Evolutionary conservation across 2,329 filamentous ascomycete species (phyloP).

Genomic region (Stromatinia cepivora): DNA sequence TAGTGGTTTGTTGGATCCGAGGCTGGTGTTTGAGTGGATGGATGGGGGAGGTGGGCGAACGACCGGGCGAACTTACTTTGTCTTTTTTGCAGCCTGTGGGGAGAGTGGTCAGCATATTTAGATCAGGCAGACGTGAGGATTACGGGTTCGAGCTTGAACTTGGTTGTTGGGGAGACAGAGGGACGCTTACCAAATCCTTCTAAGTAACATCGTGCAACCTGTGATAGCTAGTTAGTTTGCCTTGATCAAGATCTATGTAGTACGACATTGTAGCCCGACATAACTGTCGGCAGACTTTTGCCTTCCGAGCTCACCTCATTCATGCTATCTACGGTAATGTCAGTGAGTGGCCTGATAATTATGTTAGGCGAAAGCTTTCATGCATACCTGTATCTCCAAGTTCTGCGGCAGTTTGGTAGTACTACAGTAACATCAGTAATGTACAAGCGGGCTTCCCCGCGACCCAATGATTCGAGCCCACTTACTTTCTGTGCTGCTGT

Average conservation of each 20-base stretch:
- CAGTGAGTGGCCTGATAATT: slow-evolving; percentile 28
- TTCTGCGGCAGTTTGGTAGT: slow-evolving; percentile 97
- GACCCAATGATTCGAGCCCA: slow-evolving; percentile 34
- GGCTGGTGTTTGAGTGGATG: slow-evolving; percentile 23
- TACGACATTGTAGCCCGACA: slow-evolving; percentile 2
- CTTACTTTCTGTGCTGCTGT: slow-evolving; percentile 74
- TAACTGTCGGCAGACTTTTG: slow-evolving; percentile 8
- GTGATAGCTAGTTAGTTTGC: slow-evolving; percentile 16
- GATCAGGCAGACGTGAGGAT: slow-evolving; percentile 18
- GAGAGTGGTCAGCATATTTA: slow-evolving; percentile 18
- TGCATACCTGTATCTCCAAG: slow-evolving; percentile 77
- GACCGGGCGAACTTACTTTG: slow-evolving; percentile 68
- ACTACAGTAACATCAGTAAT: slow-evolving; percentile 54
- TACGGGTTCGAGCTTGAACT: slow-evolving; percentile 9
- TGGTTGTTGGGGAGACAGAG: slow-evolving; percentile 2
- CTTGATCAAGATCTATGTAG: slow-evolving; percentile 23
- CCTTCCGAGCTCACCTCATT: slow-evolving; percentile 64
- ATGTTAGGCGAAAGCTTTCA: slow-evolving; percentile 27
- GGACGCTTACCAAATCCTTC: slow-evolving; percentile 74
- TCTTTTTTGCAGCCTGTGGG: slow-evolving; percentile 74
- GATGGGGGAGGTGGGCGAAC: slow-evolving; percentile 17
- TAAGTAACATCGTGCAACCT: slow-evolving; percentile 81
- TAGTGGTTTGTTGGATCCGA: slow-evolving; percentile 11
- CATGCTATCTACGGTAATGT: slow-evolving; percentile 73
- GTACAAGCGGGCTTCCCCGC: slow-evolving; percentile 30